Evolutionary conservation across 805 yeast species (phyloP).

Genomic region (Metschnikowia lunata): DNA sequence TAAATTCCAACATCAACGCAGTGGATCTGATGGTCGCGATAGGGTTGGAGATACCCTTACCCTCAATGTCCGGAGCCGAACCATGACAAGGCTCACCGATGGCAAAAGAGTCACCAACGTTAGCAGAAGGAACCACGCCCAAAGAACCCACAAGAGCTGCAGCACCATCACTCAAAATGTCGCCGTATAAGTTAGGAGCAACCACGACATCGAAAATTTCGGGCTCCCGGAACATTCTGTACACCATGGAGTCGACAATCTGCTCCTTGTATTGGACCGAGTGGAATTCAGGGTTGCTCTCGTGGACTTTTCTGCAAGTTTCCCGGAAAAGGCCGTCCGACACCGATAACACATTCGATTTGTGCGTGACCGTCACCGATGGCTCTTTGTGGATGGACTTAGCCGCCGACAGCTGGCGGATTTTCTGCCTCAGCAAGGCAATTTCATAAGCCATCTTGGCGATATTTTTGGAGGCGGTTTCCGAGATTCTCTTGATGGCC

Average conservation of each 20-base stretch:
- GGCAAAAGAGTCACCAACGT: conserved; percentile 93
- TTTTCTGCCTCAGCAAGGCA: conserved; percentile 83
- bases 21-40: conserved; percentile 97
- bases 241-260: conserved; percentile 98
- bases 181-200: conserved; percentile 98
- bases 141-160: conserved; percentile 97
- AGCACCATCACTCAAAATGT: conserved; percentile 94
- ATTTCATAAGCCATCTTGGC: conserved; percentile 90
- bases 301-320: conserved; percentile 61
- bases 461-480: conserved; percentile 77
- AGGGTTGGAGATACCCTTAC: conserved; percentile 91
- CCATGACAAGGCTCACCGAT: conserved; percentile 99
- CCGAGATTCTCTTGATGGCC: conserved; percentile 95
- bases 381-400: conserved; percentile 44
- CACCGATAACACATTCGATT: conserved; percentile 88
- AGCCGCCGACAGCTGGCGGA: conserved; percentile 55
- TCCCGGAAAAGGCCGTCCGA: conserved; percentile 97
- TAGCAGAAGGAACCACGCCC: conserved; percentile 97
- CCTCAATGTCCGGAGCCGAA: conserved; percentile 98
- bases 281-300: conserved; percentile 54
- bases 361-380: conserved; percentile 87
- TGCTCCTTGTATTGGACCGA: conserved; percentile 80
- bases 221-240: conserved; percentile 98
- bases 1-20: conserved; percentile 94
- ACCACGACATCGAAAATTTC: conserved; percentile 96